Evolutionary conservation across 139 green algal species (phyloP), one percentile per base, ranked within the genome.

Genomic region (Chlamydomonas sphaeroides): DNA sequence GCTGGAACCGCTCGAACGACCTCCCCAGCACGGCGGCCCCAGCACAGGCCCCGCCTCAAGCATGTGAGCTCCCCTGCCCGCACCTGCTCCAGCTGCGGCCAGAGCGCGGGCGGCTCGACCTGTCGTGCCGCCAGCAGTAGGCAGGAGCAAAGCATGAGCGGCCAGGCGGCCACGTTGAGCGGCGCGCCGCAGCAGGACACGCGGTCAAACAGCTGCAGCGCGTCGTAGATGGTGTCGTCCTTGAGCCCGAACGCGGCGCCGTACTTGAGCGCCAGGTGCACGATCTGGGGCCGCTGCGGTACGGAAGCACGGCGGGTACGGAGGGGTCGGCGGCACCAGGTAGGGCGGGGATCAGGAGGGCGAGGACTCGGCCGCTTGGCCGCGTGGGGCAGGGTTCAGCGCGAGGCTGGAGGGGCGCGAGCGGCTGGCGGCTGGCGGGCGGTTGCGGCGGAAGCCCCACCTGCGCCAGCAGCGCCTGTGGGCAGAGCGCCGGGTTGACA

Each of bases 251-350:
- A 87, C 18, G 80, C 74, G 20, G 53, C 68, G 25, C 75, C 66
- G 68, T 91, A 91, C 79, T 91, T 87, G 48, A 88, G 74, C 41
- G 74, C 83, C 61, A 88, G 70, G 49, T 72, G n/a, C 38, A 91
- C 79, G 25, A 88, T 86, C 68, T 90, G 86, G n/a, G 80, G 73
- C 14, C 86, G 70, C 78, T 87, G 86, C n/a, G n/a, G n/a, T n/a
- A n/a, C n/a, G n/a, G n/a, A n/a, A n/a, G n/a, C n/a, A n/a, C n/a
- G n/a, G n/a, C n/a, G n/a, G n/a, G n/a, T n/a, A n/a, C n/a, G n/a
- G n/a, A n/a, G n/a, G n/a, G n/a, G n/a, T n/a, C n/a, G n/a, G n/a
- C n/a, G n/a, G n/a, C n/a, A n/a, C n/a, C n/a, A n/a, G n/a, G n/a
- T n/a, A n/a, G n/a, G n/a, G n/a, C n/a, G n/a, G n/a, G n/a, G n/a